Conservation (phyloP, 805 yeast genomes). For the Wickerhamiella bombiphila region DNA sequence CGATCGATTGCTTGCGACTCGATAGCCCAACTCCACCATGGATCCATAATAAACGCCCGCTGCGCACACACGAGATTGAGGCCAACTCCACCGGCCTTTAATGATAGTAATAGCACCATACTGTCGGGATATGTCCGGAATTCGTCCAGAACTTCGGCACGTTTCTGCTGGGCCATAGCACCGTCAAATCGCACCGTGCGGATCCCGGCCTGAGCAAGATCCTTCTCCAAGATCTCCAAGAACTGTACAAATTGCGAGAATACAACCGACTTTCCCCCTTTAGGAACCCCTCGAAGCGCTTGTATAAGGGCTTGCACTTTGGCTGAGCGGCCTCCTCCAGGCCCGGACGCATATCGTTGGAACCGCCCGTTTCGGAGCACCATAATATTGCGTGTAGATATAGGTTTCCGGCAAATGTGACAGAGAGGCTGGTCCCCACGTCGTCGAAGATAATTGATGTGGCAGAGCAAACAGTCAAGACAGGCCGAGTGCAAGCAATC, state of each 20-base stretch:
- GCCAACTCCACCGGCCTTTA: slow-evolving; percentile 94
- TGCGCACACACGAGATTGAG: slow-evolving; percentile 75
- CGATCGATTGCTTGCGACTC: slow-evolving; percentile 89
- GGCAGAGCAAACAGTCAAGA: slow-evolving; percentile 54
- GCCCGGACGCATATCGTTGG: slow-evolving; percentile 25
- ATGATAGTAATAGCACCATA: slow-evolving; percentile 47
- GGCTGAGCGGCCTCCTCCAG: slow-evolving; percentile 37
- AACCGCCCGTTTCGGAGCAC: slow-evolving; percentile 24
- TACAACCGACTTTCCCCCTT: slow-evolving; percentile 61
- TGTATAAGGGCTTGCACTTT: slow-evolving; percentile 55
- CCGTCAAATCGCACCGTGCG: slow-evolving; percentile 69
- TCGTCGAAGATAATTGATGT: slow-evolving; percentile 49
- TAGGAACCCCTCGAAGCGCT: slow-evolving; percentile 40
- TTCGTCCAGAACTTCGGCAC: slow-evolving; percentile 44
- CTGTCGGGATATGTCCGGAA: slow-evolving; percentile 31
- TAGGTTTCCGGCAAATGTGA: slow-evolving; percentile 56
- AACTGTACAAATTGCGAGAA: slow-evolving; percentile 84
- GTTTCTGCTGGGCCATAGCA: slow-evolving; percentile 46
- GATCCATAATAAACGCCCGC: slow-evolving; percentile 81
- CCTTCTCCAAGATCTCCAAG: slow-evolving; percentile 57
- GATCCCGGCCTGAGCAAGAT: slow-evolving; percentile 38
- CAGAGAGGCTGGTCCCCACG: slow-evolving; percentile 40
- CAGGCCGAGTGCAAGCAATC: slow-evolving; percentile 78
- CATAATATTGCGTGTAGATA: slow-evolving; percentile 32
- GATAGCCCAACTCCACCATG: slow-evolving; percentile 93